Evolutionary conservation across 2,329 filamentous ascomycete genomes (phyloP), one percentile per base, ranked within the genome.

Genomic region (Cladosporium phlei): DNA sequence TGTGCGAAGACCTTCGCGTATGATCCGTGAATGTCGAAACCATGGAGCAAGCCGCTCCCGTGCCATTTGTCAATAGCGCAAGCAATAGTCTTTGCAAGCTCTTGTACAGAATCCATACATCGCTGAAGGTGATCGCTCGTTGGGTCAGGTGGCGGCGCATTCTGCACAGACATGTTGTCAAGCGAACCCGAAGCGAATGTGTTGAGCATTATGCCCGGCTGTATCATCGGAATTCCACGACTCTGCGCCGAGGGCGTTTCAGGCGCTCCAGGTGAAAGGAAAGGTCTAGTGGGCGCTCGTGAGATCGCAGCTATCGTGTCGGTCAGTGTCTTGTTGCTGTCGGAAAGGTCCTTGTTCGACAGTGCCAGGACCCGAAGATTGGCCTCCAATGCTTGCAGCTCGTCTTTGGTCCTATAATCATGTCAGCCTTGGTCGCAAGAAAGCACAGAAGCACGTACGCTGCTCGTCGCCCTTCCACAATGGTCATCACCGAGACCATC

Each of bases 401-500:
- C 42, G 22, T 45, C 42, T 16, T 45, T 45, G 4, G 42, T 45
- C 11, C 42, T 45, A n/a, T 16, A 5, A 5, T 2, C 2, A 12
- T 6, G 12, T 45, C 14, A 45, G 22, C 9, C 4, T 3, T 1
- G 7, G 12, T 16, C 12, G 0, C n/a, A 14, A 29, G 8, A 10
- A 5, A 12, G 7, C 11, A 14, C 10, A 10, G 4, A 11, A 6
- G 16, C 10, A 28, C 35, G 16, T 20, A 47, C 44, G 35, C 44
- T 33, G 35, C 35, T 33, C 44, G 27, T 4, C 44, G 44, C 16
- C 35, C 35, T 10, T 47, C 44, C 19, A 38, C 44, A 6, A 47
- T 47, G 16, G 37, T 22, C 16, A 47, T 28, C 12, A 40, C 44
- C 6, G 44, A 30, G 27, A 47, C 19, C 44, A 47, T 47, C 20